Base-by-base conservation (phyloP, 805 yeast species). In the Ogataea nitratoaversa region DNA sequence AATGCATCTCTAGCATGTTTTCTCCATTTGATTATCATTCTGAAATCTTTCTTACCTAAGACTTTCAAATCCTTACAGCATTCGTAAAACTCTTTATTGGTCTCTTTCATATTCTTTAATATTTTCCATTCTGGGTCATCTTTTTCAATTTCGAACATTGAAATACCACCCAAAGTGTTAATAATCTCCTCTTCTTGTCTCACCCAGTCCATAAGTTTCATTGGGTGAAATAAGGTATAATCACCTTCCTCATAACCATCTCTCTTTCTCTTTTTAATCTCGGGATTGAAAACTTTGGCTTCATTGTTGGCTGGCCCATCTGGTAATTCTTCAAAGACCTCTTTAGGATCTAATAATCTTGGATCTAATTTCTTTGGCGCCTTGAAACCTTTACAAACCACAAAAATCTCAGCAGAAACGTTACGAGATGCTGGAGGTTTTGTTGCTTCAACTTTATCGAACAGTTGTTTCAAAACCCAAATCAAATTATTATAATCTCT, bases 381-480 rank as follows among this genome's bases (percentile, higher is more conserved):
- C 63, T 90, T 91, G 70, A 85, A 93, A 11, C 95, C 95, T 62
- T 82, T 82, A 67, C 99, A 93, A 28, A 90, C 97, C 34, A 93
- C 99, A 59, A 93, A 93, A 57, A 93, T 93, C 72, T 93, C 99
- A 2, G 99, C 99, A 60, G 98, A 91, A 25, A 93, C 99, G 65
- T 88, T 89, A 81, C 99, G 90, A 29, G 97, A 89, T 8, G 98
- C 90, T 8, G 99, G 98, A 7, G 99, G 99, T 60, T 93, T 93
- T 0, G 99, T 93, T 16, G 99, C 99, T 64, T 93, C 98, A 39
- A 93, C 98, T 59, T 84, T 90, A 39, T 89, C 96, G 59, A 93
- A 93, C 41, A 93, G 71, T 64, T 93, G 99, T 57, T 88, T 89
- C 68, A 93, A 91, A 4, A 91, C 95, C 99, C 99, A 93, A 76